These are phyloP conservation scores for Neurospora sp. DNA, from an alignment of 495 filamentous ascomycete genomes.

Conservation along the genomic window DNA sequence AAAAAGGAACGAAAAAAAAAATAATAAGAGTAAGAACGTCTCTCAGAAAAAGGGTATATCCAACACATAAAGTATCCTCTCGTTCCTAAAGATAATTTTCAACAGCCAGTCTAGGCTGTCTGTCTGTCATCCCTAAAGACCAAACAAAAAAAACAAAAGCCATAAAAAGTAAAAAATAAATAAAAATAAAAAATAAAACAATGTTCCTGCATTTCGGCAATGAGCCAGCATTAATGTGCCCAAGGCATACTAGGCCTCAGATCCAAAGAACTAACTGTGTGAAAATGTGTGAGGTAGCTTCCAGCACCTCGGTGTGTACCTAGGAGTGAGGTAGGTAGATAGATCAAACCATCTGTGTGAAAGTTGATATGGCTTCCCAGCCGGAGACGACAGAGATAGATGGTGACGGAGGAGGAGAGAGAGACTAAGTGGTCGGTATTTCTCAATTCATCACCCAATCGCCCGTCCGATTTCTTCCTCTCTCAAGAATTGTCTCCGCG, in stretches of 20 bases:
- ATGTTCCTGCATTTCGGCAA: not conserved
- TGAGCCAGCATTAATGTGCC: not conserved
- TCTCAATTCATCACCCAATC: conserved; percentile 25
- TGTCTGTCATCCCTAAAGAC: not conserved
- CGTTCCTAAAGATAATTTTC: not conserved
- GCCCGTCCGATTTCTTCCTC: conserved; percentile 33
- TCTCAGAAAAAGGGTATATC: not conserved
- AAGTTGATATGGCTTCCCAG: not conserved
- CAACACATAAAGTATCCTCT: not conserved
- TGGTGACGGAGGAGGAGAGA: not conserved
- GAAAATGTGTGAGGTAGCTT: not conserved
- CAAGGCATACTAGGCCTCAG: not conserved
- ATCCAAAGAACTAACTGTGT: not conserved
- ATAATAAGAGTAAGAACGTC: not conserved
- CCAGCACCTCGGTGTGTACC: not conserved
- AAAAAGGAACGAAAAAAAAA: not conserved
- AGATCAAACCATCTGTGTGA: not conserved
- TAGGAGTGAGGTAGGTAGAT: not conserved
- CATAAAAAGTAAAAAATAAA: not conserved
- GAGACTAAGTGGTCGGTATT: not conserved
- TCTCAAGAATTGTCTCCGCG: conserved; percentile 28
- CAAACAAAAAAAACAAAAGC: not conserved
- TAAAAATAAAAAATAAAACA: not conserved
- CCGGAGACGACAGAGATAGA: not conserved
- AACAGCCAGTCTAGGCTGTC: not conserved